These are phyloP conservation scores for Piromyces sp. DNA, from an alignment of 192 early-diverging fungal species.

Conservation along the genomic window DNA sequence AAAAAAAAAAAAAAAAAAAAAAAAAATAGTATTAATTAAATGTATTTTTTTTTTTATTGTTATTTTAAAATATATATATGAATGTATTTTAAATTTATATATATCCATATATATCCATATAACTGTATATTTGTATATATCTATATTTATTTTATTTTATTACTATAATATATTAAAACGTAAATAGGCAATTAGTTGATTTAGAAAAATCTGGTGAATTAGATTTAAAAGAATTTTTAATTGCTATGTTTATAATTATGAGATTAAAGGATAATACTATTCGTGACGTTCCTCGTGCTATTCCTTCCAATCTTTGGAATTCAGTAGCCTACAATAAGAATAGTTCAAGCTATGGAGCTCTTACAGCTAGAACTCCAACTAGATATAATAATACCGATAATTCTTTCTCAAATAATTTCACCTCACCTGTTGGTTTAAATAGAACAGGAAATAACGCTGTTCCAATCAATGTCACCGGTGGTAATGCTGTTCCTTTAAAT, in stretches of 20 bases:
- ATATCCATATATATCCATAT: too few relatives aligned
- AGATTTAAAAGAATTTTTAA: not conserved
- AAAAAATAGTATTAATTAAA: too few relatives aligned
- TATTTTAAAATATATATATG: too few relatives aligned
- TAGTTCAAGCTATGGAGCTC: not conserved
- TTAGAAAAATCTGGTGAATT: not conserved
- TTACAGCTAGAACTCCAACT: not conserved
- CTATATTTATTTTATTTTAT: too few relatives aligned
- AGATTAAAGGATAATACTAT: not conserved
- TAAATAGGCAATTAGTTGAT: not conserved
- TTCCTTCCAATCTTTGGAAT: not conserved
- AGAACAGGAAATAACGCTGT: not conserved
- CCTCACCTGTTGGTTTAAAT: not conserved
- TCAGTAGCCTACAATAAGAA: not conserved
- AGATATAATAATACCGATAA: not conserved
- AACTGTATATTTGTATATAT: too few relatives aligned
- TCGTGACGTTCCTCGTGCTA: not conserved
- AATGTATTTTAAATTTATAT: too few relatives aligned
- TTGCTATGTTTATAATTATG: not conserved
- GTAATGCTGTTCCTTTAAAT: not conserved
- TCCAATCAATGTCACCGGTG: not conserved
- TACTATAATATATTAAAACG: not conserved
- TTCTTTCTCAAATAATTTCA: not conserved
- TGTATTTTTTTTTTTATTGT: too few relatives aligned
- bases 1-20: too few relatives aligned